Evolutionary conservation across 192 early-diverging fungal species (phyloP), one percentile per base, ranked within the genome.

Genomic region (Kickxella alabastrina): DNA sequence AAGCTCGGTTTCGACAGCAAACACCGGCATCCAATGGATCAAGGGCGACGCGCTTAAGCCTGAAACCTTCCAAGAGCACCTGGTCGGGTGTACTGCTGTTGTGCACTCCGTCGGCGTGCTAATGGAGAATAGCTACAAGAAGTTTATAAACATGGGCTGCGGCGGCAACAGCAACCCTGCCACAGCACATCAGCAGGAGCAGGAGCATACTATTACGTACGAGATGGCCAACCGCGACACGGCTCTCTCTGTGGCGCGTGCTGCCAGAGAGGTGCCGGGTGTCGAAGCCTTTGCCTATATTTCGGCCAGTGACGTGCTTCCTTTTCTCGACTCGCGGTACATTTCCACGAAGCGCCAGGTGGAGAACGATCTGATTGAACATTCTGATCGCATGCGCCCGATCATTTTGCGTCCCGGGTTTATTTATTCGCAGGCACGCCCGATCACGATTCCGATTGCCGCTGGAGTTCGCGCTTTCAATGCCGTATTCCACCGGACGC

Each of bases 331-430:
- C 39, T 68, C 82, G 43, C 41, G 62, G 21, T 89, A 89, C 35
- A 79, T 89, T 37, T 84, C 84, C 17, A 86, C 85, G 10, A 89
- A 89, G 52, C 84, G 85, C 26, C 82, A 89, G 57, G 87, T 80
- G 4, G 87, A 89, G 59, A 46, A 49, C 3, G 75, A 59, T 10
- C 52, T 89, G 23, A 58, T 87, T 39, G 68, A 75, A 34, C 71
- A 58, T 29, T 29, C 19, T 17, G 50, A 61, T 31, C 56, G 45
- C 34, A 71, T 80, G 57, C 77, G 71, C n/a, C 67, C 78, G 19
- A 64, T 81, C 23, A 62, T 83, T 19, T 39, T 85, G 45, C 67
- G 84, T 7, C 84, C 84, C 0, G 80, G 85, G 6, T 81, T 86
- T 43, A 77, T 89, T 69, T 89, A 76, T 46, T 83, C 78, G 2